These are phyloP conservation scores for Carex myosuroides DNA, from an alignment of 176 grass and related monocot species.

Conservation along the genomic window DNA sequence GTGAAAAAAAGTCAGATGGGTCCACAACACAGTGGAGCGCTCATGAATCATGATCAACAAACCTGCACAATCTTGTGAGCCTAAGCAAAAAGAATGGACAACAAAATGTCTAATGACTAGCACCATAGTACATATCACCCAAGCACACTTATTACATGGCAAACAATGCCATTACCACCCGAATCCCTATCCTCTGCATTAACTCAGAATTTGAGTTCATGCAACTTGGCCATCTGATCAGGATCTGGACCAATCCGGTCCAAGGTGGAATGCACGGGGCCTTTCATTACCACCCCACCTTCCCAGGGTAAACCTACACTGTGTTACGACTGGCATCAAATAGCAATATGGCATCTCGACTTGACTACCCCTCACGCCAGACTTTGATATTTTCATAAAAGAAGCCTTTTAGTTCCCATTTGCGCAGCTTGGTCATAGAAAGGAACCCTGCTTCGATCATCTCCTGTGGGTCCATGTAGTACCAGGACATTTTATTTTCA, in stretches of 20 bases:
- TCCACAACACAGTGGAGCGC: background rate
- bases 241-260: no score
- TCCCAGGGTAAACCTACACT: no score
- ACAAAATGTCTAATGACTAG: background rate
- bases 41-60: background rate
- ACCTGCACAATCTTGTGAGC: background rate
- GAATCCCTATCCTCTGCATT: no score
- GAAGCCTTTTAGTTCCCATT: slow-evolving; percentile 33
- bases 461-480: background rate
- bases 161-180: background rate
- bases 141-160: no score
- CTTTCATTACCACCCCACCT: no score
- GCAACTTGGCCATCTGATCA: no score
- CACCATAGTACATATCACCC: background rate
- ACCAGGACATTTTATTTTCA: background rate
- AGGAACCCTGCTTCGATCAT: background rate
- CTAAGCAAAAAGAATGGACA: background rate
- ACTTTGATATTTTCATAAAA: slow-evolving; percentile 46
- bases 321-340: background rate
- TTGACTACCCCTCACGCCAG: slow-evolving; percentile 37
- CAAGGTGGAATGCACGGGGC: no score
- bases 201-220: no score
- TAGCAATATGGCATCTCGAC: slow-evolving; percentile 30
- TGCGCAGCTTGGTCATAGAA: background rate
- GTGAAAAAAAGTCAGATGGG: background rate